Evolutionary conservation across 257 asterid species (phyloP), one percentile per base, ranked within the genome.

Genomic region (Vinca minor): DNA sequence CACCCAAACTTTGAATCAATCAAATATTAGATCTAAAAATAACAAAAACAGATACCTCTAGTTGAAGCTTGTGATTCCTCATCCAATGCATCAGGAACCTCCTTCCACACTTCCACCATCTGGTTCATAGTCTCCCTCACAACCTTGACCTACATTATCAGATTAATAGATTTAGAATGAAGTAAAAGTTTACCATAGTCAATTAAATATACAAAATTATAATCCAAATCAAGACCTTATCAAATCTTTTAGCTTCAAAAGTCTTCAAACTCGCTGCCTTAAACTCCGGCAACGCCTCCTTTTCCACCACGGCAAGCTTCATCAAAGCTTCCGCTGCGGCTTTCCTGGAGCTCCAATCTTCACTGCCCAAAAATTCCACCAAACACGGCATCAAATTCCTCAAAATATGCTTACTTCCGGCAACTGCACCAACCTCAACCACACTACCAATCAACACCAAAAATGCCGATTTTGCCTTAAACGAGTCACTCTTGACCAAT

Each of bases 331-430:
- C 98, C 0, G 94, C 84, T 0, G 93, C 84, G 7, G 95, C 95
- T 73, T 86, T 91, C 79, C 98, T 78, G 35, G 85, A 83, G 0
- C 88, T 95, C 98, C 98, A 91, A 74, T 91, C 96, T 18, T 91
- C 95, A 72, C 87, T 83, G 39, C 81, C 76, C 71, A 91, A 58
- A 25, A 79, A 87, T 62, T 81, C 91, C 79, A 88, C 77, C 85
- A 91, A 78, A 62, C 79, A 79, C 56, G 72, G 54, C 31, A 91
- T 72, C 80, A 87, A 67, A 74, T 79, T 84, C 68, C 71, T 78
- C 34, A 81, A 75, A 59, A 71, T 71, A 63, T 70, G 77, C 64
- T 71, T 69, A 62, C 68, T 74, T 50, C 66, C 72, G 35, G 66
- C 41, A 1, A 74, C 62, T 47, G 78, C 86, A 39, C 81, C 72